These are phyloP conservation scores for Diospyros kaki DNA, from an alignment of 148 eudicot genomes.

Conservation along the genomic window DNA sequence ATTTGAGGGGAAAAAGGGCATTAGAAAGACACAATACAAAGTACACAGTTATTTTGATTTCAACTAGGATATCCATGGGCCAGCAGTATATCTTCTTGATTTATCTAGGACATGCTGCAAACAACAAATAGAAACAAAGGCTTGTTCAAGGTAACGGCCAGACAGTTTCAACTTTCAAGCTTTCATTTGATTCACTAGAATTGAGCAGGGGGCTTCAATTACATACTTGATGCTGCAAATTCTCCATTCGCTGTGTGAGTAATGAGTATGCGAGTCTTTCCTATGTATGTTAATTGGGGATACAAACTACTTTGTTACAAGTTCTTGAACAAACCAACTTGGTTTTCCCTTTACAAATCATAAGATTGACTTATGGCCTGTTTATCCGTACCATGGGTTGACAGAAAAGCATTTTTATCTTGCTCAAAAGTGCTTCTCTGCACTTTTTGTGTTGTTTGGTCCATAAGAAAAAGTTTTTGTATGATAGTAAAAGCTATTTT, in stretches of 20 bases:
- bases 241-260: neutral
- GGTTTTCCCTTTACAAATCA: neutral
- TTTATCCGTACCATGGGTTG: no score
- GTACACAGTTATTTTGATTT: neutral
- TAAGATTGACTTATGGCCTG: neutral
- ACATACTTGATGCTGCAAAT: neutral
- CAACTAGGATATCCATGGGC: neutral
- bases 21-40: constrained; percentile 6
- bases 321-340: neutral
- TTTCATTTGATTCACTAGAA: neutral
- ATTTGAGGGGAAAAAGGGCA: constrained; percentile 6
- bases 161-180: constrained; percentile 5
- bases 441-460: no score
- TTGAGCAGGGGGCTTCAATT: neutral
- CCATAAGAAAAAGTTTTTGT: no score
- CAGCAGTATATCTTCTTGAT: neutral
- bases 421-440: no score
- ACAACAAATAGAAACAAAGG: neutral
- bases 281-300: neutral
- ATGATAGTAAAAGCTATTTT: no score
- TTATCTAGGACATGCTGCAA: neutral
- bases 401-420: no score
- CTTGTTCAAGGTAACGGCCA: neutral
- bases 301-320: neutral
- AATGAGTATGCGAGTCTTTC: neutral